A percentile compares a stretch with the other conserved stretches of the same genome.
These are phyloP conservation scores for Hypoxylon sp. DNA, from an alignment of 2,329 filamentous ascomycete species.

Conservation along the genomic window DNA sequence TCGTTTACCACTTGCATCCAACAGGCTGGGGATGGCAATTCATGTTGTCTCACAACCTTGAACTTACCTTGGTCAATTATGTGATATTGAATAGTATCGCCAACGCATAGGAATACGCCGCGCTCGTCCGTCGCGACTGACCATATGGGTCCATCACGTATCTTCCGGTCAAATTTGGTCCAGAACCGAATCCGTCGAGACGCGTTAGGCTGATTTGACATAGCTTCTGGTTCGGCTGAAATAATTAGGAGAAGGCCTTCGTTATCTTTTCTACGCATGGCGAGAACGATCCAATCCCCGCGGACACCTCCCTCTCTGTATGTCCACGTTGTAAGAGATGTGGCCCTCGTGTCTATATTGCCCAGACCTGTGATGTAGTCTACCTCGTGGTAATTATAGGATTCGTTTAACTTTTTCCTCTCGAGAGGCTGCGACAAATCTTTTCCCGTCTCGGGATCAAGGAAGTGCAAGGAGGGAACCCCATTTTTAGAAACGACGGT, in stretches of 20 bases:
- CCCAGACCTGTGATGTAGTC: slow-evolving; percentile 71
- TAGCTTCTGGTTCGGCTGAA: slow-evolving; percentile 59
- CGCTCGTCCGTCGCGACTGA: slow-evolving; percentile 69
- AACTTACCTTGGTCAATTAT: slow-evolving; percentile 70
- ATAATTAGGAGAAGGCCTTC: slow-evolving; percentile 71
- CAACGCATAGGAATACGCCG: slow-evolving; percentile 70
- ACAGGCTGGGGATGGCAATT: slow-evolving; percentile 68
- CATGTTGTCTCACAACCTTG: slow-evolving; percentile 61
- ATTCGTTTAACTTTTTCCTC: slow-evolving; percentile 50
- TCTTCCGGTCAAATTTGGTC: slow-evolving; percentile 65
- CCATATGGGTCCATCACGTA: slow-evolving; percentile 65
- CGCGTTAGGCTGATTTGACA: slow-evolving; percentile 46
- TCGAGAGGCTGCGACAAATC: slow-evolving; percentile 64
- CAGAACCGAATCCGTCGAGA: slow-evolving; percentile 64
- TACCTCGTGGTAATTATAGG: slow-evolving; percentile 51
- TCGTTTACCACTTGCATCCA: slow-evolving; percentile 64
- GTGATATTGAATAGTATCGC: slow-evolving; percentile 70
- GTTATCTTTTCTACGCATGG: slow-evolving; percentile 58
- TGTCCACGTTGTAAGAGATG: slow-evolving; percentile 38
- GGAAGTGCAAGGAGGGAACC: slow-evolving; percentile 67
- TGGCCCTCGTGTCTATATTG: slow-evolving; percentile 67
- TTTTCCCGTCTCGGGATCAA: slow-evolving; percentile 69
- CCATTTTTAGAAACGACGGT: slow-evolving; percentile 64
- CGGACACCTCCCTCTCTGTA: slow-evolving; percentile 59
- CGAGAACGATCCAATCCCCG: slow-evolving; percentile 75